Percentiles rank a stretch among this genome's conserved stretches.
Conservation (phyloP, 2,329 filamentous ascomycete genomes). For the Leptographium flavum region DNA sequence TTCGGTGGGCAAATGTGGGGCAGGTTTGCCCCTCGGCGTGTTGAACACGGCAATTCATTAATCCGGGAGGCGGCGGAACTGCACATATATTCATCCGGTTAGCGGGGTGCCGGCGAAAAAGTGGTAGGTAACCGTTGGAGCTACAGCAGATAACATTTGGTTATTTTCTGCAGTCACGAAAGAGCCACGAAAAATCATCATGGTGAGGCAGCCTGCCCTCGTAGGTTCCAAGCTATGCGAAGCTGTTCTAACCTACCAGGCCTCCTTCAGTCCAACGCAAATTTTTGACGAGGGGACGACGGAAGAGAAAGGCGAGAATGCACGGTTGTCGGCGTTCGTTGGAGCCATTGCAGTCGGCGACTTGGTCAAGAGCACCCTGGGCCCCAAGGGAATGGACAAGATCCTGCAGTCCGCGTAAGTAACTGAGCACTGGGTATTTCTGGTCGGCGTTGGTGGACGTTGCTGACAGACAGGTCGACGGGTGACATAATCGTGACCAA, state of each 20-base stretch:
- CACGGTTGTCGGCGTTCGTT: conserved; percentile 93
- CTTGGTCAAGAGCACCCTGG: conserved; percentile 90
- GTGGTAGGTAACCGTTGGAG: conserved; percentile 1
- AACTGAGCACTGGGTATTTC: not conserved
- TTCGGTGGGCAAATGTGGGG: conserved; percentile 8
- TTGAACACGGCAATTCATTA: not conserved
- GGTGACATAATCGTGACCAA: conserved; percentile 98
- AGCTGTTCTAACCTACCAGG: conserved; percentile 11
- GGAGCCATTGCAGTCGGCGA: conserved; percentile 97
- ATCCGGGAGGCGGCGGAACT: not conserved
- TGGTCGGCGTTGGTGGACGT: not conserved
- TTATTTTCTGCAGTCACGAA: too few species aligned
- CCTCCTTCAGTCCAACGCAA: conserved; percentile 76
- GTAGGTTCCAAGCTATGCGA: not conserved
- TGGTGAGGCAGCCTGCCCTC: not conserved
- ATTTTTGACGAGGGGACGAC: conserved; percentile 96
- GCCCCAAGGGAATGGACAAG: conserved; percentile 98
- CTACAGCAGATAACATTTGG: too few species aligned
- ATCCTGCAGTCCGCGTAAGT: conserved; percentile 87
- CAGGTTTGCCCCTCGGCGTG: conserved; percentile 2
- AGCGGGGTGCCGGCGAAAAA: conserved; percentile 1
- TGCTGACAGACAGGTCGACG: conserved; percentile 51
- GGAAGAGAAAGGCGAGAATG: conserved; percentile 98
- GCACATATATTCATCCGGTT: not conserved
- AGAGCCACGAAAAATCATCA: not conserved